Conservation (phyloP, 129 eudicot genomes). For the Centrapalus pauciflorus region DNA sequence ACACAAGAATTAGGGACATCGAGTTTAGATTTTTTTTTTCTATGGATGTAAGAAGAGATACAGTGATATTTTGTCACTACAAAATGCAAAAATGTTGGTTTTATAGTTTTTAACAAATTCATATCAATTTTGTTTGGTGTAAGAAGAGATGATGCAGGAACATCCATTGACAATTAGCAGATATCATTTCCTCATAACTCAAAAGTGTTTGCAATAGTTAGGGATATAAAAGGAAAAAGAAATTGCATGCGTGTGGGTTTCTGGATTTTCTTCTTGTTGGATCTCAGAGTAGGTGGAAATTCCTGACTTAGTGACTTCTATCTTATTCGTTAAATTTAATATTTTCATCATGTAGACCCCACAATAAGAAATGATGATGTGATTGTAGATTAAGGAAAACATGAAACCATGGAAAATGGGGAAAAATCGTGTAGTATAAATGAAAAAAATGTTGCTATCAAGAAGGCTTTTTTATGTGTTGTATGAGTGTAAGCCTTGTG, state of each 20-base stretch:
- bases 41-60: slow-evolving; percentile 1
- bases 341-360: not conserved
- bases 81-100: not conserved
- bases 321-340: not conserved
- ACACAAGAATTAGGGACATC: not conserved
- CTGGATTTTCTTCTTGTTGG: not conserved
- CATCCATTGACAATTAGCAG: no score
- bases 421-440: not conserved
- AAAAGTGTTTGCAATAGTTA: no score
- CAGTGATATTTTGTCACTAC: not conserved
- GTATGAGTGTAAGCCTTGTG: not conserved
- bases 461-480: not conserved
- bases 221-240: no score
- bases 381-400: not conserved
- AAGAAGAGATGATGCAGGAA: no score
- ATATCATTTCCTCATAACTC: no score
- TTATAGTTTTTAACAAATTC: not conserved
- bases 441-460: not conserved
- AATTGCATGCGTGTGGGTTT: not conserved
- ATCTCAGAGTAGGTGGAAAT: not conserved
- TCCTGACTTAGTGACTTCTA: not conserved
- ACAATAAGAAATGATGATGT: not conserved
- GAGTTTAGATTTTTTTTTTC: not conserved
- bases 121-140: not conserved
- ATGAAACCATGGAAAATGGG: no score